These are phyloP conservation scores for Pouteria campechiana DNA, from an alignment of 179 eudicot species.

Conservation along the genomic window DNA sequence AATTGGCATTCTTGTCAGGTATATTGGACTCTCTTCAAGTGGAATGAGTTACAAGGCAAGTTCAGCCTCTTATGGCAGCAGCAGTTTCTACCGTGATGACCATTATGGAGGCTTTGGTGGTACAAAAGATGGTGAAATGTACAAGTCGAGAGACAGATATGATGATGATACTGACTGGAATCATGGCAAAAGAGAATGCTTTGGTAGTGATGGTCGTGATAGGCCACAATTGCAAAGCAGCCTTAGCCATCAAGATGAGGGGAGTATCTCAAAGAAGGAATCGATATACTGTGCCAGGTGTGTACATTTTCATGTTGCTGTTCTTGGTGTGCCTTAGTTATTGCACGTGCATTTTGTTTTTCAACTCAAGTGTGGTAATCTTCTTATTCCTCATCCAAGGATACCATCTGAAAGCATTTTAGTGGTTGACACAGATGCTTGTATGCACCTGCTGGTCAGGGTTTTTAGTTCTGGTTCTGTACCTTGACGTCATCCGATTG, in stretches of 20 bases:
- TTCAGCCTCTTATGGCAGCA: constrained; percentile 51
- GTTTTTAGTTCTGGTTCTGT: no score
- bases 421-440: no score
- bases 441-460: no score
- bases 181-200: no score
- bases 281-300: constrained; percentile 39
- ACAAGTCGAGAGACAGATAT: constrained; percentile 26
- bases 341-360: no score
- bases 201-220: no score
- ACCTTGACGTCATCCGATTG: no score
- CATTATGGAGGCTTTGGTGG: constrained; percentile 68
- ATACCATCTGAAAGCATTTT: no score
- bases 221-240: no score
- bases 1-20: constrained; percentile 31
- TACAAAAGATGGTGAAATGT: constrained; percentile 43
- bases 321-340: constrained; percentile 1
- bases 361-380: no score
- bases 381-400: no score
- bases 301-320: background rate
- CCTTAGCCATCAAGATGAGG: constrained; percentile 8
- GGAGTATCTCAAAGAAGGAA: constrained; percentile 22
- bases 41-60: constrained; percentile 74
- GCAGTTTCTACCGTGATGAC: constrained; percentile 33
- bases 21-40: constrained; percentile 83
- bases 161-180: no score